phyloP scores from a whole-genome alignment of 139 green algal species.

The Micromonas pusilla region DNA sequence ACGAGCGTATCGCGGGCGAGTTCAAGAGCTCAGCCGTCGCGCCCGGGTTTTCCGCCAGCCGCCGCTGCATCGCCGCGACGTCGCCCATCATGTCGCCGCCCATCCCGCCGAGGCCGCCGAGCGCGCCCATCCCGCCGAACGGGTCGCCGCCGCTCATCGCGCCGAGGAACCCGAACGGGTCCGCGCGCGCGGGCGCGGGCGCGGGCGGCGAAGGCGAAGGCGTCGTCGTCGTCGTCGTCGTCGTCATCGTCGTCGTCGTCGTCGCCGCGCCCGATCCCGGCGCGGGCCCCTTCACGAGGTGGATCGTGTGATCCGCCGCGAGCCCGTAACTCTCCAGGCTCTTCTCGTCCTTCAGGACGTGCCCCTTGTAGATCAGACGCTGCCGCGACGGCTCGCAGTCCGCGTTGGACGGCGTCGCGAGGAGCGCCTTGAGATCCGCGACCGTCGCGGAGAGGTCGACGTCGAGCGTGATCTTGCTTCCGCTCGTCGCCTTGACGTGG shows the following conservation, averaged over 20 bases:
- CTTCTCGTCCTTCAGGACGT: conserved; percentile 83
- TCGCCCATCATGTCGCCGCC: conserved; percentile 15
- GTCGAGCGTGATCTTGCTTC: conserved; percentile 38
- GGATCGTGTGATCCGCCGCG: conserved; percentile 37
- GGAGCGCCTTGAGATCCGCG: conserved; percentile 61
- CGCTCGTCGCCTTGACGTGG: background rate
- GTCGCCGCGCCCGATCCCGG: background rate
- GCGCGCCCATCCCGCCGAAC: conserved; percentile 33
- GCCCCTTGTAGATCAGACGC: conserved; percentile 86
- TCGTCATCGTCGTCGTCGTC: conserved; percentile 3
- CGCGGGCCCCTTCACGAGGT: conserved; percentile 38
- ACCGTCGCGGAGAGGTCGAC: conserved; percentile 40
- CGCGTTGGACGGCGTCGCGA: conserved; percentile 38
- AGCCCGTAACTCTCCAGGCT: conserved; percentile 55
- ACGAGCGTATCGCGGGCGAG: conserved; percentile 43
- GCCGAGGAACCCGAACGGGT: background rate
- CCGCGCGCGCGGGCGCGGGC: conserved; percentile 5
- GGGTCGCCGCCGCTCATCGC: conserved; percentile 2
- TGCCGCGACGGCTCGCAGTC: conserved; percentile 49
- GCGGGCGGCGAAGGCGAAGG: background rate
- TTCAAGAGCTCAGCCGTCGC: conserved; percentile 62
- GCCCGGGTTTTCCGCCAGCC: conserved; percentile 42
- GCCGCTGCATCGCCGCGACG: conserved; percentile 32
- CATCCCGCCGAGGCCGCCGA: conserved; percentile 28
- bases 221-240: background rate